Base-by-base conservation (phyloP, 495 filamentous ascomycete genomes). In the Trichoderma gamsii region DNA sequence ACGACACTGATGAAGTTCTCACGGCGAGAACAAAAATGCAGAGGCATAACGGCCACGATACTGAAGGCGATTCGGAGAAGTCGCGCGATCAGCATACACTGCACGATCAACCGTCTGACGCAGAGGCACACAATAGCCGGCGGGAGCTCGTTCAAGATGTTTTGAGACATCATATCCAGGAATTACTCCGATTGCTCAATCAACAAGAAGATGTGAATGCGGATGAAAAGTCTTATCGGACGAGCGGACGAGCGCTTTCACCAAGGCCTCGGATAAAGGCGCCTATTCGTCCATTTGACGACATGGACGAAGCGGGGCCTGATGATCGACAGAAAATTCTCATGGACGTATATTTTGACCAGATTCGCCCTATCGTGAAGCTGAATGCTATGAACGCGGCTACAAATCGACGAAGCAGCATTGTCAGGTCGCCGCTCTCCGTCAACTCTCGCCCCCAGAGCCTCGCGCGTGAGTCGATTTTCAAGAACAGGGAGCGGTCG, bases 291-390 rank as follows among this genome's bases (percentile, higher is more conserved):
- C 1, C 25, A 18, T 77, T 79, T 25, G 72, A 74, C n/a, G 71
- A 77, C 35, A 72, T 80, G 27, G 72, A 72, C 21, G 67, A 74
- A 1, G 79, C 79, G 2, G 77, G 71, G 65, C 78, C 78, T 1
- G 78, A 79, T 51, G 70, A 78, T 64, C 74, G 80, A 25, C 78
- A 82, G 67, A 71, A 78, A 13, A 72, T 66, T 8, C 76, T 83
- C 43, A 76, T 83, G 71, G 73, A 74, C 15, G 73, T 78, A 11
- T 83, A 83, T 68, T 83, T 81, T 61, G 68, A 74, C 59, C 65
- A 71, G 1, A 75, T 83, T 13, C 73, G 79, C 13, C 67, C 68
- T 29, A 67, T 73, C 3, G 79, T 81, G 25, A 66, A 77, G 21
- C 23, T 65, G 7, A 70, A 70, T 4, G 73, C 76, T n/a, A 72